Evolutionary conservation across 306 rosid species (phyloP), one percentile per base, ranked within the genome.

Genomic region (Sicyos edulis): DNA sequence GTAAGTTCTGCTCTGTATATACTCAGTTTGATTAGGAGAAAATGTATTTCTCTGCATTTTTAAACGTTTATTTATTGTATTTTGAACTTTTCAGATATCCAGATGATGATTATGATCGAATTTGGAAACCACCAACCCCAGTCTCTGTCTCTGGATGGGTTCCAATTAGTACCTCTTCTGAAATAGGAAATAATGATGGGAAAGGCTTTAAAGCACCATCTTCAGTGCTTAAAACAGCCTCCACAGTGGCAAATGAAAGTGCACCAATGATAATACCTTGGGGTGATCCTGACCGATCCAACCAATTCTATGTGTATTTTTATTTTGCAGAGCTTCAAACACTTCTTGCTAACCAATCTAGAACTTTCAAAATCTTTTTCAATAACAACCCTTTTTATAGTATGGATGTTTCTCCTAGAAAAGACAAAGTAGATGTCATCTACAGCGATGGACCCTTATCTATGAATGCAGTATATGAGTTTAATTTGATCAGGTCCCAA

Each of bases 281-380:
- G 74, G 74, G 62, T 40, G 70, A 45, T 0, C 52, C 75, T 49
- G n/a, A 57, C 2, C 51, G 24, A 3, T 20, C 76, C 53, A 50
- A 57, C 52, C 75, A 79, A 17, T 84, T 75, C 58, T 73, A 76
- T 71, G 3, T 77, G 3, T 81, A 80, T 70, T 20, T 81, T 79
- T 81, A 80, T 74, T 85, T 85, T 62, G 80, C 86, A 21, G 86
- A 85, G 67, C 54, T 78, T 0, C 10, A 26, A 44, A 6, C 7
- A 11, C 80, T 76, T 21, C 8, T 15, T 64, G 5, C 37, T 32
- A 32, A 32, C 37, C 37, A 32, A 32, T n/a, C 53, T 16, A 74
- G 82, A 72, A 76, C 57, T 24, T 76, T 85, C 52, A 65, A 76
- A 42, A 82, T 83, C 49, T 76, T 57, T 72, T 4, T 71, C 64